Evolutionary conservation across 2,329 filamentous ascomycete genomes (phyloP), one percentile per base, ranked within the genome.

Genomic region (Colletotrichum cereale): DNA sequence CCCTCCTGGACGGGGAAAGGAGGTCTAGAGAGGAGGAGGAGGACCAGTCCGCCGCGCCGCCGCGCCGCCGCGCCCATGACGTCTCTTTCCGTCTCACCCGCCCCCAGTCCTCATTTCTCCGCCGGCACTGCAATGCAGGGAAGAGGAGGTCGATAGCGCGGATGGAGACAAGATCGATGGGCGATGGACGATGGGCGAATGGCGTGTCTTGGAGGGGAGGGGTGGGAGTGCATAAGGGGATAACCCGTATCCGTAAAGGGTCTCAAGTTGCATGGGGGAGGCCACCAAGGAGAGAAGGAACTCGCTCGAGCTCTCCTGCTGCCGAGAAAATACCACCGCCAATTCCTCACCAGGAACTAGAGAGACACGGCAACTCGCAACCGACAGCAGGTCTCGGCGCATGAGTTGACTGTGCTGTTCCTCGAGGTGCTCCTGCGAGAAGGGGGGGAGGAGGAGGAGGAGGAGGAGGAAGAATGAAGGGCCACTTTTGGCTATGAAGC

Each of bases 311-410:
- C 11, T 31, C 14, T 31, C 44, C 34, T 70, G n/a, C 50, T 26
- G 67, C 63, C 63, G n/a, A 68, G 61, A 34, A 34, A 63, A 53
- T 63, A 58, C 36, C 68, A 71, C 42, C 44, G 42, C 57, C 57
- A 58, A 58, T 40, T 40, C 12, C 44, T 58, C 50, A 40, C 29
- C 47, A 26, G 12, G 2, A 24, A 47, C 21, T 10, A n/a, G 10
- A 44, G 36, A 31, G 56, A 26, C 38, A 44, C 64, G 68, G 68
- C 64, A 71, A 38, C 18, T 11, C 44, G 36, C 57, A 52, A 58
- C 68, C 68, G 68, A 68, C n/a, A 21, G 52, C 38, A 68, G 29
- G 50, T 68, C 68, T 71, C 68, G 64, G 65, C 68, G 68, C 68
- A 71, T 71, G 58, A 68, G 50, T 26, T 16, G 38, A 44, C n/a